Evolutionary conservation across 202 grass and related monocot genomes (phyloP), one percentile per base, ranked within the genome.

Genomic region (Musa balbisiana): DNA sequence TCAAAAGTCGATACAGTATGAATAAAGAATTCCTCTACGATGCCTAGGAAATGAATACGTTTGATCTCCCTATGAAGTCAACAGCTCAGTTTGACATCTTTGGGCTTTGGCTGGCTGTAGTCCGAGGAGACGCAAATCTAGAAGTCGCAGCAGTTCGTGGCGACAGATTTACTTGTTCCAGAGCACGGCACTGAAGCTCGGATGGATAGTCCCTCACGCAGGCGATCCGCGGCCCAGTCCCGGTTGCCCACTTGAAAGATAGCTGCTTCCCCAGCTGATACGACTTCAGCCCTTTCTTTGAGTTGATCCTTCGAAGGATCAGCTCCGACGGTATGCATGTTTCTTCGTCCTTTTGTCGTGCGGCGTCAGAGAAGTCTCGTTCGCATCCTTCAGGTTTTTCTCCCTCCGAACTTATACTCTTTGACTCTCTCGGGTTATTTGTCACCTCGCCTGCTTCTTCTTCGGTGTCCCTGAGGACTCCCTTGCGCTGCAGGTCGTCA

Each of bases 151-250:
- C 16, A 62, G 51, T 67, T 79, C 83, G 78, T 4, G 94, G 94
- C 55, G 91, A 98, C 33, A 98, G 81, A 89, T 80, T 93, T 22
- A 87, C 80, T 78, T 92, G 88, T 74, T 98, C 91, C 10, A 98
- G 81, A 43, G 90, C 90, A 33, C 84, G 86, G 64, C 84, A 67
- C 53, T 87, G 94, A 13, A 98, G 90, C 85, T 93, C 91, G 0
- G 91, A 86, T 26, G 94, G 94, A 78, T 92, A 98, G 79, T 98
- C 94, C 58, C 90, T 88, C 27, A 98, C 86, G 62, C 91, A 98
- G 54, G 87, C 91, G 69, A 98, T 98, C 16, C 94, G 79, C 60
- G 94, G 94, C 0, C 94, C 94, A 0, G 86, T 91, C 2, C 94
- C 94, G 1, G 86, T 89, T 12, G 90, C 84, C 94, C 94, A 98